Conservation (phyloP, 2,329 filamentous ascomycete genomes). For the Aspergillus sp. region DNA sequence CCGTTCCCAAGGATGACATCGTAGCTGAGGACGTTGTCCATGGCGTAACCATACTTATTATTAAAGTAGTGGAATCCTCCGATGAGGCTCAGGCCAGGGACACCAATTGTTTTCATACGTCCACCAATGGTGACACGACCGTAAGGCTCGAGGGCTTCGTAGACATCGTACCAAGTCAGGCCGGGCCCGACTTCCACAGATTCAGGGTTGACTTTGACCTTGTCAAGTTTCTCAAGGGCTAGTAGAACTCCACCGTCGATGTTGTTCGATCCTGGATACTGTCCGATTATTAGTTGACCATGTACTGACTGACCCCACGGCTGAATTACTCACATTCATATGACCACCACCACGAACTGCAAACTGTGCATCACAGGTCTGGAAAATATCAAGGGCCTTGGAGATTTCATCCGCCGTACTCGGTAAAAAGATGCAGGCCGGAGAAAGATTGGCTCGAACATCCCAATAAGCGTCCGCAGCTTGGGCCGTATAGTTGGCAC, state of each 20-base stretch:
- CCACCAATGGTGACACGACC: slow-evolving; percentile 37
- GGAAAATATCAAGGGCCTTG: slow-evolving; percentile 28
- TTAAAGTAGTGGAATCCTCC: slow-evolving; percentile 41
- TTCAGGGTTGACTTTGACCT: slow-evolving; percentile 27
- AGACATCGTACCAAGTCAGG: slow-evolving; percentile 36
- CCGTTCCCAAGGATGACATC: slow-evolving; percentile 39
- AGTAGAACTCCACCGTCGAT: slow-evolving; percentile 38
- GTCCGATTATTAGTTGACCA: background rate
- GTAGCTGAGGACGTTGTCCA: slow-evolving; percentile 37
- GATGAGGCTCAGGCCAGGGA: slow-evolving; percentile 41
- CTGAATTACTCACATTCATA: slow-evolving; percentile 28
- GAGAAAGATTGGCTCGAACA: slow-evolving; percentile 24
- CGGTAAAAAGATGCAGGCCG: slow-evolving; percentile 36
- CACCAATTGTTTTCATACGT: slow-evolving; percentile 39
- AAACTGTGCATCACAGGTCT: slow-evolving; percentile 47
- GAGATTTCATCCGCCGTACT: slow-evolving; percentile 30
- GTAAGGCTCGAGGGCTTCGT: slow-evolving; percentile 30
- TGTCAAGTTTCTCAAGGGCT: slow-evolving; percentile 27
- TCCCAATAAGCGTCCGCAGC: slow-evolving; percentile 33
- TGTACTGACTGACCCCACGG: too few species aligned
- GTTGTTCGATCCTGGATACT: slow-evolving; percentile 36
- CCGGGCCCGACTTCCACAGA: slow-evolving; percentile 35
- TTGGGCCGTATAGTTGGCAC: slow-evolving; percentile 29
- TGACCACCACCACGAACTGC: slow-evolving; percentile 62
- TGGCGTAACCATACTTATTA: slow-evolving; percentile 39